Evolutionary conservation across 192 early-diverging fungal genomes (phyloP), one percentile per base, ranked within the genome.

Genomic region (Dispira simplex): DNA sequence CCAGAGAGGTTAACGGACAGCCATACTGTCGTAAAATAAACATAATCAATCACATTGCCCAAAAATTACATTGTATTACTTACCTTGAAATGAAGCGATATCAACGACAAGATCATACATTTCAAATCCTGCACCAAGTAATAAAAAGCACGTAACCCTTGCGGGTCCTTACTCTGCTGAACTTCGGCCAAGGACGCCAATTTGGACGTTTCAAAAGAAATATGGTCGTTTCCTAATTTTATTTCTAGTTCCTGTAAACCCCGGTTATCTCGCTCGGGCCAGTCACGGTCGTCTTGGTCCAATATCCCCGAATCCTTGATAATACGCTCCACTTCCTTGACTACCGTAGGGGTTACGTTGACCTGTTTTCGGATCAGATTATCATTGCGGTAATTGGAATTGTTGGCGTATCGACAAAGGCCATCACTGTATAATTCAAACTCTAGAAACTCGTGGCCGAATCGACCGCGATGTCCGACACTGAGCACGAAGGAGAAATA

Each of bases 61-160:
- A 39, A 39, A 39, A 39, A 39, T 39, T 1, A 51, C 16, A 51
- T 23, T 1, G 8, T 8, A 60, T 20, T n/a, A n/a, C 66, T 64
- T 85, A 89, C 88, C 83, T 99, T 99, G 76, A 95, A 99, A 74
- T 97, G 93, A 65, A 95, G 73, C 4, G 91, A 82, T 66, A 99
- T 91, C 39, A 99, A 77, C 39, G 93, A 97, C 69, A 97, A 90
- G 21, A 99, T 87, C 47, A 95, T 78, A 64, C 92, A 94, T 69
- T 97, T 97, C 45, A 99, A 81, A 74, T 99, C 97, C 73, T 99
- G 94, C n/a, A 96, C 84, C 62, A 99, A 70, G 67, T 96, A 99
- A 70, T 99, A 99, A 59, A 99, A 91, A 8, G 86, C 86, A 25
- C 90, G 84, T 28, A 99, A 77, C 16, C 93, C 94, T 51, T 97